phyloP scores from a whole-genome alignment of 2,329 filamentous ascomycete species.

The Ceratocystis smalleyi region DNA sequence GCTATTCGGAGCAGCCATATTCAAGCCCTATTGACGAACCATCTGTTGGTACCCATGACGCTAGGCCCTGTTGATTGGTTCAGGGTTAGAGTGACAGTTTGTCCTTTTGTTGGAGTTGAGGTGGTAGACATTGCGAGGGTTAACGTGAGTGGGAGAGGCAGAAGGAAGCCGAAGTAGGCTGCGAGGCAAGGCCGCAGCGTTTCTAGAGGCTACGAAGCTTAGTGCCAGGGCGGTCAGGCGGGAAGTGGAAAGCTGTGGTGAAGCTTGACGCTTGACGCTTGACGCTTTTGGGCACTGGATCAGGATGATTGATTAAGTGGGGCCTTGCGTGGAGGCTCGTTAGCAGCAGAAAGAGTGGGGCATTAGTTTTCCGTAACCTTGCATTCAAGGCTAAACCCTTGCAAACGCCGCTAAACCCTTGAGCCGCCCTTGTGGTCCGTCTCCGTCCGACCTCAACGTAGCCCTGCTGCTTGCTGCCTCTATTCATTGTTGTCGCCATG shows the following conservation, averaged over 20 bases:
- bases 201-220: background rate
- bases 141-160: background rate
- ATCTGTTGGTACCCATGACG: conserved; percentile 2
- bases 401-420: background rate
- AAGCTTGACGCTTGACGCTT: background rate
- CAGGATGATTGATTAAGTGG: background rate
- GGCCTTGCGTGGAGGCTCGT: background rate
- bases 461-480: background rate
- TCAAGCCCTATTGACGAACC: background rate
- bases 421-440: background rate
- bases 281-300: background rate
- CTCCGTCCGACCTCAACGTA: background rate
- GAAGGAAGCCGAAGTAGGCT: background rate
- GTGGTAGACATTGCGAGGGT: background rate
- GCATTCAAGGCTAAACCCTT: background rate
- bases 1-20: background rate
- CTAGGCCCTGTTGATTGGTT: conserved; percentile 3
- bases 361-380: background rate
- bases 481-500: conserved; percentile 27
- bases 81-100: conserved; percentile 13
- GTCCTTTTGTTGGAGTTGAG: background rate
- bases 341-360: conserved; percentile 1
- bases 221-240: background rate
- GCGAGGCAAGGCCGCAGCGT: background rate
- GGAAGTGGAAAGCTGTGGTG: background rate